Base-by-base conservation (phyloP, 129 eudicot species). In the Saussurea involucrata region DNA sequence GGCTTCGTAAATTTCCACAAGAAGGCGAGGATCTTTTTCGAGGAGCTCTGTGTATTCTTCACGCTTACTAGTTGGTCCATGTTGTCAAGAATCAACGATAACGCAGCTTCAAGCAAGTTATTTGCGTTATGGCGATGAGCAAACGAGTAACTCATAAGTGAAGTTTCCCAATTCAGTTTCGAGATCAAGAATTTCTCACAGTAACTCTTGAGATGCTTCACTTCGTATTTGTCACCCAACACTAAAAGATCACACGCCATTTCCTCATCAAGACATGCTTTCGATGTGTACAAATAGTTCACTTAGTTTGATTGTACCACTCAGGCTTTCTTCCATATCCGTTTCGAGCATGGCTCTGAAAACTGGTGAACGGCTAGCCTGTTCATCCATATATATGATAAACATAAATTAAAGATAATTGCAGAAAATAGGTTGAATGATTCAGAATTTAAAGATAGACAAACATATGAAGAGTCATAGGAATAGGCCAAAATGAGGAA, bases 361-460 rank as follows among this genome's bases (percentile, higher is more conserved):
- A 20, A 94, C 98, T 2, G 98, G 98, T 24, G 98, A 94, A 27
- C 98, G 93, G 69, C 89, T 91, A n/a, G 94, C 88, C 98, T 94
- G 89, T 67, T 76, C 29, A 74, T 17, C 11, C 21, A 57, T 53
- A 53, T 53, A 53, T n/a, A n/a, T n/a, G n/a, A 69, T 21, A 15
- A 1, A 60, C n/a, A 63, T 46, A 31, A 5, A 69, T 22, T 17
- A 31, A 21, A 60, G 27, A 20, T 21, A 21, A 60, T 21, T 60
- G 25, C 27, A 57, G 60, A 57, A 57, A 57, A 6, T 7, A 5
- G 22, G 61, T 12, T 40, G 49, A 40, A 10, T 40, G 2, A 9
- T 40, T 40, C 49, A 40, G 49, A 10, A 4, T 40, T 40, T 40
- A 40, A 40, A 10, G 49, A 40, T 40, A 12, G 49, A 15, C n/a